These are phyloP conservation scores for Apophysomyces sp. DNA, from an alignment of 371 early-diverging fungal species.

Conservation along the genomic window DNA sequence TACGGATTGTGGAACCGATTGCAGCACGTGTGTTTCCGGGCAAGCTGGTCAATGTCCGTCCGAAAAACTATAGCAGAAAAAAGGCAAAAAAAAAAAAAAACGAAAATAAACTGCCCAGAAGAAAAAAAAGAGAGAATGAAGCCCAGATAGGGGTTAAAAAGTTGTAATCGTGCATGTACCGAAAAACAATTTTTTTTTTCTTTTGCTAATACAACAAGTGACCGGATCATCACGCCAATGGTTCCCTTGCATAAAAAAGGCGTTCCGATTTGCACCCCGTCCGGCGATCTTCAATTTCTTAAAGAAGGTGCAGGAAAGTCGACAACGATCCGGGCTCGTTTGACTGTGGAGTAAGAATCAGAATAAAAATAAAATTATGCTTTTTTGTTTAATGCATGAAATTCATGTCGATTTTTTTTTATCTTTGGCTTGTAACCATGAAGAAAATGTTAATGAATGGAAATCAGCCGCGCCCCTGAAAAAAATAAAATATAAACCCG, in stretches of 20 bases:
- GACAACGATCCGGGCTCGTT: too few relatives aligned
- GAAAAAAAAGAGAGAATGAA: too few relatives aligned
- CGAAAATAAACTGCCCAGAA: too few relatives aligned
- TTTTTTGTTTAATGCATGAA: too few relatives aligned
- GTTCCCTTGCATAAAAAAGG: background rate
- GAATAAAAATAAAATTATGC: too few relatives aligned
- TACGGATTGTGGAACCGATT: background rate
- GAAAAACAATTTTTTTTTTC: background rate
- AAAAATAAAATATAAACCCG: too few relatives aligned
- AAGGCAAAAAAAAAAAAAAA: background rate
- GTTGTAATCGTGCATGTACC: background rate
- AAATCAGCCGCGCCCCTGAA: too few relatives aligned
- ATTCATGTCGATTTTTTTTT: too few relatives aligned
- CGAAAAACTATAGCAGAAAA: background rate
- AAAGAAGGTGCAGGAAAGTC: background rate
- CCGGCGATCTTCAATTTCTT: background rate
- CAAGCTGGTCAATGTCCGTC: background rate
- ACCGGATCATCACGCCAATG: background rate
- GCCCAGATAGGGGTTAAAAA: background rate
- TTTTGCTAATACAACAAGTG: background rate
- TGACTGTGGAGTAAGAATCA: too few relatives aligned
- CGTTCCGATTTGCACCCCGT: background rate
- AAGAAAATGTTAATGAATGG: too few relatives aligned
- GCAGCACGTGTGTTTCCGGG: background rate
- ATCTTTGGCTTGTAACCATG: too few relatives aligned